These are phyloP conservation scores for Raphanus sativus DNA, from an alignment of 345 rosid genomes.

Conservation along the genomic window DNA sequence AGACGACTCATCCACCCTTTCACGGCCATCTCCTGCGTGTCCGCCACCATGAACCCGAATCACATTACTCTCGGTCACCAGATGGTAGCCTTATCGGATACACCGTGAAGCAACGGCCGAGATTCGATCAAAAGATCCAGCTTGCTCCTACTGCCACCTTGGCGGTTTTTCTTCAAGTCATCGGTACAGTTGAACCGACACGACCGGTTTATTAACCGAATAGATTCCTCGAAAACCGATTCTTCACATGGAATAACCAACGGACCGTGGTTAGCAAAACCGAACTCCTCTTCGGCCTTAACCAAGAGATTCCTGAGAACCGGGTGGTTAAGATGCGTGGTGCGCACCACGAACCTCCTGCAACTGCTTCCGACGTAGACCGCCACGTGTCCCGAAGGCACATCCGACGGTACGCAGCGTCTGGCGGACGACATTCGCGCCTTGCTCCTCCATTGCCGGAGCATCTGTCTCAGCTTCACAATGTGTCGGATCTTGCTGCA, in stretches of 20 bases:
- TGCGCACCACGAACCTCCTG: slow-evolving; percentile 80
- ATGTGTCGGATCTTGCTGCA: slow-evolving; percentile 91
- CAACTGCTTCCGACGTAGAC: slow-evolving; percentile 62
- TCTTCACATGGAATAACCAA: slow-evolving; percentile 90
- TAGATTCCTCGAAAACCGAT: slow-evolving; percentile 68
- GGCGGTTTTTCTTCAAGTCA: slow-evolving; percentile 54
- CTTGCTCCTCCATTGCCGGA: slow-evolving; percentile 88
- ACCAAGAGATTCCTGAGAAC: slow-evolving; percentile 58
- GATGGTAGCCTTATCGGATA: slow-evolving; percentile 43
- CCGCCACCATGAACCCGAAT: slow-evolving; percentile 4
- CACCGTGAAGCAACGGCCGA: slow-evolving; percentile 69
- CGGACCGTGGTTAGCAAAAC: slow-evolving; percentile 73
- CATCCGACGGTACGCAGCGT: slow-evolving; percentile 60
- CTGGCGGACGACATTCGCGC: slow-evolving; percentile 65
- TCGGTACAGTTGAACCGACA: slow-evolving; percentile 48
- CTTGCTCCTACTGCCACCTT: slow-evolving; percentile 40
- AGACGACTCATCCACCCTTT: slow-evolving; percentile 48
- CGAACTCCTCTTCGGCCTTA: slow-evolving; percentile 93
- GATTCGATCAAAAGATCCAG: slow-evolving; percentile 67
- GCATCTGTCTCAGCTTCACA: slow-evolving; percentile 77
- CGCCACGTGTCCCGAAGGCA: slow-evolving; percentile 90
- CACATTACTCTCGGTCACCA: slow-evolving; percentile 38
- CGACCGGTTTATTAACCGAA: slow-evolving; percentile 59
- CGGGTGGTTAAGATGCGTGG: slow-evolving; percentile 90
- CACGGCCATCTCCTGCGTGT: slow-evolving; percentile 59